These are phyloP conservation scores for Aspergillus alliaceus DNA, from an alignment of 2,329 filamentous ascomycete genomes.

Conservation along the genomic window DNA sequence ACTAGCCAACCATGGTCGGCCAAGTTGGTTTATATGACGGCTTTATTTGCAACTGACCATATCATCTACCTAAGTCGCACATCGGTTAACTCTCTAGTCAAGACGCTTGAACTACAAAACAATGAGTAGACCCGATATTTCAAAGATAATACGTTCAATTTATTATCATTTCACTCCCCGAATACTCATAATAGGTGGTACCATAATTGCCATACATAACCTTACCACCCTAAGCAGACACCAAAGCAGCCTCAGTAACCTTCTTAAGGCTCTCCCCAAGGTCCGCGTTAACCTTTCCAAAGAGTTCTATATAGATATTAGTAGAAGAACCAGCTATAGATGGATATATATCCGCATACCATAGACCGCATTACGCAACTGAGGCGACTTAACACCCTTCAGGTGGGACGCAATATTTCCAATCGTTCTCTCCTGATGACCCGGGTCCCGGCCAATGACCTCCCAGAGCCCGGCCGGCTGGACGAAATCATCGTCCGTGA, in stretches of 20 bases:
- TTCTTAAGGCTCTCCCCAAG: conserved; percentile 1
- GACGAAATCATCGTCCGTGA: conserved; percentile 29
- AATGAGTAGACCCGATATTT: too few relatives aligned
- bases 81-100: too few relatives aligned
- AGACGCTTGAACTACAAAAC: too few relatives aligned
- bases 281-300: background rate
- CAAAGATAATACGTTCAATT: too few relatives aligned
- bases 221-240: background rate
- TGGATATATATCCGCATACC: conserved; percentile 17
- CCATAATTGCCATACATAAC: too few relatives aligned
- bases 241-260: conserved; percentile 3
- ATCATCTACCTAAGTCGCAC: too few relatives aligned
- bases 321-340: background rate
- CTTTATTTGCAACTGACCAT: too few relatives aligned
- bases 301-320: background rate
- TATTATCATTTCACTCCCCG: too few relatives aligned
- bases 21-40: too few relatives aligned
- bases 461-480: conserved; percentile 33
- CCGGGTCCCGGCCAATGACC: conserved; percentile 30
- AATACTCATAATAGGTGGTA: too few relatives aligned
- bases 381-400: conserved; percentile 17
- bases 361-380: conserved; percentile 29
- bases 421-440: conserved; percentile 34
- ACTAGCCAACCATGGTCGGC: background rate
- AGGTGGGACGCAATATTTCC: conserved; percentile 25